Percentiles rank a stretch among this genome's conserved stretches.
Evolutionary conservation across 805 yeast species (phyloP).

Genomic region (Kuraishia molischiana): DNA sequence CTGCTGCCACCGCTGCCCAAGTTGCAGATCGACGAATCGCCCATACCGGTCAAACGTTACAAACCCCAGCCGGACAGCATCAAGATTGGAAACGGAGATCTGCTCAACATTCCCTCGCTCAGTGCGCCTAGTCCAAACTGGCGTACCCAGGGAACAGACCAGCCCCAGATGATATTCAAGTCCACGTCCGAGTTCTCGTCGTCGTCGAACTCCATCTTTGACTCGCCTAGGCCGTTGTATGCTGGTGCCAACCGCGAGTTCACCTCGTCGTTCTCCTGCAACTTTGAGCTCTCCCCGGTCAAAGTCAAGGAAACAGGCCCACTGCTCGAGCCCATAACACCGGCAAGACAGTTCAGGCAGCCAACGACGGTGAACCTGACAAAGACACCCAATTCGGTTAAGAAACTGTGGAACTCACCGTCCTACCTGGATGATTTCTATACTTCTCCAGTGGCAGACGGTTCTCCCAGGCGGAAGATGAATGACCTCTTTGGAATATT

Average conservation of each 20-base stretch:
- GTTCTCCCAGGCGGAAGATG: background rate
- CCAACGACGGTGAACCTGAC: constrained; percentile 16
- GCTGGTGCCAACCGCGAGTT: constrained; percentile 36
- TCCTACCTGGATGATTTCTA: constrained; percentile 59
- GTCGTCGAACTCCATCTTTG: constrained; percentile 6
- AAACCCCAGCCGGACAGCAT: background rate
- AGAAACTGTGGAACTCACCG: constrained; percentile 57
- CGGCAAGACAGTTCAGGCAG: constrained; percentile 17
- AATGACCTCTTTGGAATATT: background rate
- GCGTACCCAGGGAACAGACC: background rate
- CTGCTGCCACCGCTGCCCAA: background rate
- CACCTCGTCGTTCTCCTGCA: constrained; percentile 60
- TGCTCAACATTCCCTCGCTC: constrained; percentile 5
- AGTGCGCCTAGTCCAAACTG: background rate
- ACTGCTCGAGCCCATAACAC: constrained; percentile 54
- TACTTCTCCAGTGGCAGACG: constrained; percentile 30
- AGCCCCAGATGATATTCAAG: background rate
- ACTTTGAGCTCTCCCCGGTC: constrained; percentile 53
- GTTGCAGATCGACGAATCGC: background rate
- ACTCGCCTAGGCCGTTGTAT: constrained; percentile 13
- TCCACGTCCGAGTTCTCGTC: constrained; percentile 1
- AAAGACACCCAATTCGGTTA: constrained; percentile 5
- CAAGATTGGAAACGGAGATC: background rate
- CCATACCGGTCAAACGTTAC: background rate
- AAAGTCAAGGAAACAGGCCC: constrained; percentile 55